phyloP scores from a whole-genome alignment of 768 basidiomycete species.

The Clitopilus passeckerianus region DNA sequence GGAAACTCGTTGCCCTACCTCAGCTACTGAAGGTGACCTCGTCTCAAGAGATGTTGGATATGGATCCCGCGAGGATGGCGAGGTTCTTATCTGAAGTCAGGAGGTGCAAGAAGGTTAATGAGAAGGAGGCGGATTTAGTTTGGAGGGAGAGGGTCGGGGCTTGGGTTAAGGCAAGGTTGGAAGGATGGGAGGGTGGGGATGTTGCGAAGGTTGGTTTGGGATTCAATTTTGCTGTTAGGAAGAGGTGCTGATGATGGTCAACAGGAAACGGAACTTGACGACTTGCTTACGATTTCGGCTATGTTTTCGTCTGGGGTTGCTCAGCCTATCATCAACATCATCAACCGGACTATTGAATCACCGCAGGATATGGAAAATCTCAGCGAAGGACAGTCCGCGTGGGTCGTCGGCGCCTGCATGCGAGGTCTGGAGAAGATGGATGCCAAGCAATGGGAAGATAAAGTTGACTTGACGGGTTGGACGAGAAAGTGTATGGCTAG shows the following conservation, averaged over 20 bases:
- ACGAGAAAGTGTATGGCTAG: slow-evolving; percentile 31
- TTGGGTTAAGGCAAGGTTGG: slow-evolving; percentile 41
- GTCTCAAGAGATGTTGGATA: slow-evolving; percentile 35
- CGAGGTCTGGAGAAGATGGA: slow-evolving; percentile 41
- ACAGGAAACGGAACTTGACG: slow-evolving; percentile 47
- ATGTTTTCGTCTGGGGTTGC: slow-evolving; percentile 41
- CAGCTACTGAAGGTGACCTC: slow-evolving; percentile 45
- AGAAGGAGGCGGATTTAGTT: slow-evolving; percentile 46
- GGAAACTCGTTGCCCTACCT: slow-evolving; percentile 66
- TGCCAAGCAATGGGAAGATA: slow-evolving; percentile 37
- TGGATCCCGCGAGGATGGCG: slow-evolving; percentile 35
- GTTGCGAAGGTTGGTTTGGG: slow-evolving; percentile 29
- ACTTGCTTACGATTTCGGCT: slow-evolving; percentile 47
- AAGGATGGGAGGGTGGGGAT: slow-evolving; percentile 31
- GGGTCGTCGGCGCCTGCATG: slow-evolving; percentile 61
- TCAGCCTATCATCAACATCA: slow-evolving; percentile 35
- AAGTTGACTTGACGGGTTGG: slow-evolving; percentile 49
- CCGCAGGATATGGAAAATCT: slow-evolving; percentile 15
- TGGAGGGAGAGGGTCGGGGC: slow-evolving; percentile 53
- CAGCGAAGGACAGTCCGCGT: slow-evolving; percentile 32
- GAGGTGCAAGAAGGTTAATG: slow-evolving; percentile 40
- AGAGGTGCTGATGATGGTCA: neutral
- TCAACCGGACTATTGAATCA: slow-evolving; percentile 33
- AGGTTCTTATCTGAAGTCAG: slow-evolving; percentile 47
- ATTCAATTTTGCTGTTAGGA: neutral